Evolutionary conservation across 768 basidiomycete genomes (phyloP), one percentile per base, ranked within the genome.

Genomic region (Trametopsis cervina): DNA sequence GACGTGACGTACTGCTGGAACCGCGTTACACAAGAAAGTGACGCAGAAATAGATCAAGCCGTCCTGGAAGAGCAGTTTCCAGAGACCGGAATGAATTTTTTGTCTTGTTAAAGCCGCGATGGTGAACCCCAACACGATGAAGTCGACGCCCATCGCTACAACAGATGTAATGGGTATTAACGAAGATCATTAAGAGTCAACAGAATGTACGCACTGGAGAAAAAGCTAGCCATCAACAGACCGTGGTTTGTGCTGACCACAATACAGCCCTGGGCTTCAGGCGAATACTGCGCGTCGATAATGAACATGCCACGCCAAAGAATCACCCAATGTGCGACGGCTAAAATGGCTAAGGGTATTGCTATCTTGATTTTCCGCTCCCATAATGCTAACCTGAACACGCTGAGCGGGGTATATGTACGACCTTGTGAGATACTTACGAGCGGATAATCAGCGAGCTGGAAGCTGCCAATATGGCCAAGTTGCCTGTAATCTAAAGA

Each of bases 301-400:
- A 83, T 72, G 61, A 83, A 78, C 80, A 85, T 83, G 12, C 78
- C 79, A 24, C 85, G 77, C 52, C 80, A 83, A 17, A 86, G 66
- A 27, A 87, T 67, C 1, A 67, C 73, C 81, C 82, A 85, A 50
- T 85, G 83, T 1, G 70, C 80, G 24, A 82, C 53, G 53, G 76
- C 80, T 11, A 85, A 67, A 17, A 74, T 49, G 21, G 73, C 69
- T 35, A 87, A 71, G 17, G 73, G 66, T 20, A 74, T 56, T 10
- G 78, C 60, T 36, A 85, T 66, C n/a, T 62, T 63, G 22, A 62
- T 65, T 46, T 75, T 69, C 39, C 81, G 75, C 46, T 85, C 76
- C 85, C 83, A 88, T 83, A 41, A 86, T 73, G 4, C 81, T 86
- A 47, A 13, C n/a, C n/a, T n/a, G n/a, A n/a, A n/a, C n/a, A n/a